Evolutionary conservation across 83 land plant species (phyloP), one percentile per base, ranked within the genome.

Genomic region (Diphasiastrum complanatum): DNA sequence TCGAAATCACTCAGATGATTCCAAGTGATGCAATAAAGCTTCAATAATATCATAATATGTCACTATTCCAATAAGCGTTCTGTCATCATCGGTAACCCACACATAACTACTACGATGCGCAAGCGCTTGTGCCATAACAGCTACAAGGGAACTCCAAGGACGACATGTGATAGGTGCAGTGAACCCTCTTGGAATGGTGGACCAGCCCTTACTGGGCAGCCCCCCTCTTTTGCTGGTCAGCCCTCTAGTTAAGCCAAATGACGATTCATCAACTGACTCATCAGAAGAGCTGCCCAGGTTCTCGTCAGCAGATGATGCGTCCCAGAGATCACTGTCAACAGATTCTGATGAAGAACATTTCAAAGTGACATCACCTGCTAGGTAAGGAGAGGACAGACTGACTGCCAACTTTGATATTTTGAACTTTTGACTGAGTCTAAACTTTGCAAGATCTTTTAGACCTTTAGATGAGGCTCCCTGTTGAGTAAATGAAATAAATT

Each of bases 61-160:
- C 11, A 89, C 96, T 5, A 89, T 75, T n/a, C 96, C 96, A 34
- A 75, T 71, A 36, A 85, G 64, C 5, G 61, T 30, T 45, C 63
- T 64, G 8, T 79, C 91, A 0, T 87, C 85, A 32, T 77, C 86
- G 0, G 79, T 76, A 25, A 89, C 96, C 96, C 96, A 85, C 5
- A 89, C 81, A 63, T 89, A 83, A 30, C 70, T 69, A 20, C 76
- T 84, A 2, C 91, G 74, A 60, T 85, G 87, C 0, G 96, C 83
- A 10, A 89, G 76, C 5, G 96, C 91, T 56, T 89, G 91, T 28
- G 82, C 73, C 88, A 85, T 78, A 27, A 89, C 91, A 4, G 96
- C 96, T 20, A 89, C 78, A 63, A 89, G 50, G 14, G 96, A 85
- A 60, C 91, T 89, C 77, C 73, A 55, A 2, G 83, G 83, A 29